Conservation (phyloP, 192 early-diverging fungal species). For the Physocladia obscura region DNA sequence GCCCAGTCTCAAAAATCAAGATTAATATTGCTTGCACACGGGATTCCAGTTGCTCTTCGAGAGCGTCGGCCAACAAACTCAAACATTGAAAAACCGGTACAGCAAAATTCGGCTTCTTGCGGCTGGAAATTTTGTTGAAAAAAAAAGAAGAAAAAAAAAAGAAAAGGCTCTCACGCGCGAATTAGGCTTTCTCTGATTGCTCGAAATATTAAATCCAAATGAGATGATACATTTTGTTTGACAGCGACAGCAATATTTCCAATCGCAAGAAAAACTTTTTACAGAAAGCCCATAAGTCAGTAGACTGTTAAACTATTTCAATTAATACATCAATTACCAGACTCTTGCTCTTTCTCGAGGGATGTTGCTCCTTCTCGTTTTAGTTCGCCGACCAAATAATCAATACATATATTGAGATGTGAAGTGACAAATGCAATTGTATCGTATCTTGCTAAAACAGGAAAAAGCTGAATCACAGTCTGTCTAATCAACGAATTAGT, state of each 20-base stretch:
- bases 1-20: conserved; percentile 86
- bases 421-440: conserved; percentile 63
- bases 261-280: conserved; percentile 77
- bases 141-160: neutral
- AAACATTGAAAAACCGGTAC: conserved; percentile 75
- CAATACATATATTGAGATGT: conserved; percentile 72
- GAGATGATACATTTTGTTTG: conserved; percentile 72
- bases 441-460: conserved; percentile 78
- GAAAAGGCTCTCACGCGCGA: conserved; percentile 56
- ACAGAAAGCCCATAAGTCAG: neutral
- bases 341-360: neutral
- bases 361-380: conserved; percentile 54
- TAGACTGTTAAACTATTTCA: neutral
- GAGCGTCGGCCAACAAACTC: conserved; percentile 82
- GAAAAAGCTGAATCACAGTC: conserved; percentile 82
- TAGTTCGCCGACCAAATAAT: conserved; percentile 70
- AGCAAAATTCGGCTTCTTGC: conserved; percentile 22
- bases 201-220: conserved; percentile 72
- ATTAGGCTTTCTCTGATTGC: conserved; percentile 76
- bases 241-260: conserved; percentile 83
- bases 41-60: conserved; percentile 56
- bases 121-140: conserved; percentile 29
- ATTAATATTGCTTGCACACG: conserved; percentile 80
- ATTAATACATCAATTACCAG: neutral
- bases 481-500: conserved; percentile 75